Conservation (phyloP, 2,329 filamentous ascomycete species). For the Arthrinium phaeospermum region DNA sequence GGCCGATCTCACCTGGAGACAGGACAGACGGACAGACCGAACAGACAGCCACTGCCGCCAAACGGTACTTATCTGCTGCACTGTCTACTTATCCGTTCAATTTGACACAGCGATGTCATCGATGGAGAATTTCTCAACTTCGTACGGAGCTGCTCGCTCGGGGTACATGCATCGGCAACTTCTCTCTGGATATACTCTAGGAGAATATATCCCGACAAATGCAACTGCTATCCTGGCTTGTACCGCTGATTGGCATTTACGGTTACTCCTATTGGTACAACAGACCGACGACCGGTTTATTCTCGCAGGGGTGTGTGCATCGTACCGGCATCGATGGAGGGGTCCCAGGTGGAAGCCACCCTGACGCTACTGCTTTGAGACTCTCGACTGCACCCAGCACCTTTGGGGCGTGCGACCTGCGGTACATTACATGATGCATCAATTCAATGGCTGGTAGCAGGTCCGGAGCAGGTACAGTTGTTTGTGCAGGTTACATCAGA, state of each 20-base stretch:
- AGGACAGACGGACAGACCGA: no score
- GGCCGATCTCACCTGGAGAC: neutral
- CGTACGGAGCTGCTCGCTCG: neutral
- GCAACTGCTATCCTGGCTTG: no score
- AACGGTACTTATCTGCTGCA: no score
- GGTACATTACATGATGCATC: neutral
- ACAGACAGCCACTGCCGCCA: no score
- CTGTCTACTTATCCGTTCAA: no score
- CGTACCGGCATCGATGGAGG: conserved; percentile 13
- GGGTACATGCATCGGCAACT: neutral
- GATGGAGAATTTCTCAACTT: neutral
- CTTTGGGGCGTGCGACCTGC: neutral
- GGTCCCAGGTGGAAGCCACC: conserved; percentile 8
- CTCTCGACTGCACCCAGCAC: neutral
- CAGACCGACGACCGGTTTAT: neutral
- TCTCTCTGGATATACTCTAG: neutral
- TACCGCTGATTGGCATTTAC: neutral
- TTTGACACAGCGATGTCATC: neutral
- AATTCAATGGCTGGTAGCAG: neutral
- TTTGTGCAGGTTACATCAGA: conserved; percentile 18
- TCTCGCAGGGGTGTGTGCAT: conserved; percentile 8
- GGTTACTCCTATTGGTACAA: neutral
- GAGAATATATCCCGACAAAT: no score
- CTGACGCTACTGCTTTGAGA: neutral
- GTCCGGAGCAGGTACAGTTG: conserved; percentile 6